These are phyloP conservation scores for Elsinoe australis DNA, from an alignment of 2,329 filamentous ascomycete genomes.

Conservation along the genomic window DNA sequence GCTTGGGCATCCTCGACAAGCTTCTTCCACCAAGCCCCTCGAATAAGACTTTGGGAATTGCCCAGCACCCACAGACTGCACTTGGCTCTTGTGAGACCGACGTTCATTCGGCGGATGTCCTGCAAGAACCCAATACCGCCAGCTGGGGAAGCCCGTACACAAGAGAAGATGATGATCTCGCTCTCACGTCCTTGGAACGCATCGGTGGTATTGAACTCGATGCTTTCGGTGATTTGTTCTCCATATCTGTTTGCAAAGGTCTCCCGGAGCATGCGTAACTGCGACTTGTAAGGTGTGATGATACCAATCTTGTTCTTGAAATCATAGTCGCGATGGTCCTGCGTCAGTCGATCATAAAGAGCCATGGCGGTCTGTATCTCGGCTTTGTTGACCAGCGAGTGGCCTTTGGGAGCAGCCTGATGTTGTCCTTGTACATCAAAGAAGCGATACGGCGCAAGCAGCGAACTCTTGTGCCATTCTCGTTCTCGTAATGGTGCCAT, in stretches of 20 bases:
- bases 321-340: constrained; percentile 61
- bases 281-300: constrained; percentile 96
- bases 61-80: constrained; percentile 95
- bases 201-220: constrained; percentile 98
- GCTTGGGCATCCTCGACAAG: constrained; percentile 73
- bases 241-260: constrained; percentile 69
- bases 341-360: constrained; percentile 70
- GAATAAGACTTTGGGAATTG: constrained; percentile 75
- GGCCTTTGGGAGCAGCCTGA: constrained; percentile 68
- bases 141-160: constrained; percentile 83
- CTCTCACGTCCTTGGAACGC: constrained; percentile 95
- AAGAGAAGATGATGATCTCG: constrained; percentile 98
- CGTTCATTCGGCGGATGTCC: constrained; percentile 98
- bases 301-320: constrained; percentile 83
- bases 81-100: constrained; percentile 92
- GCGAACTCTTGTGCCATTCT: constrained; percentile 74
- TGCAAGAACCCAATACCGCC: constrained; percentile 98
- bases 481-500: constrained; percentile 70
- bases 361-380: constrained; percentile 82
- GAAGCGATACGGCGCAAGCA: constrained; percentile 91
- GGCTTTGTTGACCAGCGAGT: constrained; percentile 81
- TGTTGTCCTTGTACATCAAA: constrained; percentile 92
- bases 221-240: constrained; percentile 61
- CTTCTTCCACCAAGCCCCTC: constrained; percentile 85
- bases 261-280: constrained; percentile 69